Evolutionary conservation across 352 stramenopile species (phyloP), one percentile per base, ranked within the genome.

Genomic region (Phytophthora ohioensis): DNA sequence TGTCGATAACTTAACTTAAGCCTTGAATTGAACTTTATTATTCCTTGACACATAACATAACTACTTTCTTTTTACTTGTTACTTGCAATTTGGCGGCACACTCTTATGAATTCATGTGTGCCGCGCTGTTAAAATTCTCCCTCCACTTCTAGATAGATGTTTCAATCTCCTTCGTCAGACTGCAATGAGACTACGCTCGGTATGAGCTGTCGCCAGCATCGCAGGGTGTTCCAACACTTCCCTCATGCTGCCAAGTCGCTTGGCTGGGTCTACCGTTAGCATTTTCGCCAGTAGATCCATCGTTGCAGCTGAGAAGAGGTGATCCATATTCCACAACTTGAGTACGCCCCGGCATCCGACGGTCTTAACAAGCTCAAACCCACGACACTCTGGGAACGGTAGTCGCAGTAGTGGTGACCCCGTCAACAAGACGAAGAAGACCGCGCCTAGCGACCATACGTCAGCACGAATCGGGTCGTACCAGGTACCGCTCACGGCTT

Each of bases 381-480:
- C 69, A 52, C 75, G 73, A 67, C 83, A 83, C 32, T 78, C 71
- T 6, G 73, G 69, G 30, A 76, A 81, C 4, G 81, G 80, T 31
- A 82, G 60, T 27, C 62, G 67, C 52, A 82, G 51, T n/a, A 91
- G 64, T 9, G 82, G 84, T 1, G 83, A 89, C 0, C 87, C 87
- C 34, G 87, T 91, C 41, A 94, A 65, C 64, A 94, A 64, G 46
- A 92, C 80, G 69, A 92, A 94, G 32, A 94, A 69, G 31, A 92
- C 62, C 6, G 88, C 77, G 5, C 87, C 84, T 9, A 94, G 74
- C 15, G 87, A 91, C 87, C 87, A 94, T 36, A 93, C 70, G 54
- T 93, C 86, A 12, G 81, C 86, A 41, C 71, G 74, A 10, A 77
- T 53, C 0, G 84, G 67, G 73, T 94, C 85, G 71, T 92, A 94